Base-by-base conservation (phyloP, 306 rosid species). In the Vicia villosa region DNA sequence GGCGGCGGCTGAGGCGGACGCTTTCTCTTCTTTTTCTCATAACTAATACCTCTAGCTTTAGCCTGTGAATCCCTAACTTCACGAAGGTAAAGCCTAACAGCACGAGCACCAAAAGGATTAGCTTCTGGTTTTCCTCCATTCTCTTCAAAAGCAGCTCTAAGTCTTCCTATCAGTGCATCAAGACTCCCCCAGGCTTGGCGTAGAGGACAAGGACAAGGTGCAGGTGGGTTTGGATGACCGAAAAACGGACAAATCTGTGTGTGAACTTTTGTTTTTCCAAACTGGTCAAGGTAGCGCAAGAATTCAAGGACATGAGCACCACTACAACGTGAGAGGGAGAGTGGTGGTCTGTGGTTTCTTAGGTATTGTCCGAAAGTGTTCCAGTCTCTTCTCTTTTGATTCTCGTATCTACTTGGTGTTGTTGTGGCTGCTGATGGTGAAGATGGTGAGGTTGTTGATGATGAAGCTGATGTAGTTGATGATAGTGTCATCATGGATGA, bases 131-230 rank as follows among this genome's bases (percentile, higher is more conserved):
- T 78, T 11, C 89, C 92, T 2, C 91, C 96, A 36, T 91, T 84
- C 71, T 91, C 97, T 58, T 91, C 97, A n/a, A 83, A 91, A 10
- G 97, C 94, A 0, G 96, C 96, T n/a, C 96, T 77, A 30, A 89
- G 91, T 15, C 96, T 86, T 0, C 96, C 96, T 1, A 91, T 75
- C 46, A 91, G 92, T 3, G 97, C 90, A 6, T 91, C 97, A 3
- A 91, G 92, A 80, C 95, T 88, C 0, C 97, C 97, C 97, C 97
- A 91, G 0, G 97, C 97, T 61, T 91, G 97, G 6, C 97, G 86
- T 1, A 91, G 80, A 2, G 97, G 95, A 41, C 97, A 91, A 3
- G 89, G 85, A 76, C 97, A 91, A 0, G 97, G 90, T 1, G 90
- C 90, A 0, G 97, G 95, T 0, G 97, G 97, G 77, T 82, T 86